phyloP scores from a whole-genome alignment of 306 rosid species.

The Cotoneaster glaucophyllus region DNA sequence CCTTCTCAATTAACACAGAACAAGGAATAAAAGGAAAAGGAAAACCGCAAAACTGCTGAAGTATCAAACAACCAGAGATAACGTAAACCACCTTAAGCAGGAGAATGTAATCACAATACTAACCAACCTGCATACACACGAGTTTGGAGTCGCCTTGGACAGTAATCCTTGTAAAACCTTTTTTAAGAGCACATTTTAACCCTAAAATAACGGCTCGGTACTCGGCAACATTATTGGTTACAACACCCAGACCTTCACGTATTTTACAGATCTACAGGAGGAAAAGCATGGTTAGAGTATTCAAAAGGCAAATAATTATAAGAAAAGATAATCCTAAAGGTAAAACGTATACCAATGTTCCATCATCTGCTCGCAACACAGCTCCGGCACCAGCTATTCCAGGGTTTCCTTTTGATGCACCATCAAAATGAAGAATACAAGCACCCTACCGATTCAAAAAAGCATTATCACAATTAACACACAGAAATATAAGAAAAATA shows the following conservation, averaged over 20 bases:
- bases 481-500: not conserved
- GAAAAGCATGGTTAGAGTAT: slow-evolving; percentile 28
- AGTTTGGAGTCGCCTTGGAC: slow-evolving; percentile 90
- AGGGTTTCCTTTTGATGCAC: slow-evolving; percentile 90
- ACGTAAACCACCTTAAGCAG: not conserved
- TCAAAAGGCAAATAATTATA: not conserved
- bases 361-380: slow-evolving; percentile 65
- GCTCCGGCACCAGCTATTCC: slow-evolving; percentile 96
- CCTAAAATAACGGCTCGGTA: slow-evolving; percentile 86
- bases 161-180: slow-evolving; percentile 56
- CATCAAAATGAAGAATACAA: slow-evolving; percentile 74
- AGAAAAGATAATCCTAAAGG: not conserved
- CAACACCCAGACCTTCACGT: slow-evolving; percentile 79
- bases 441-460: slow-evolving; percentile 34
- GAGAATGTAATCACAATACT: not conserved
- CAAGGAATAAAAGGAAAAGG: not conserved
- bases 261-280: slow-evolving; percentile 59
- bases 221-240: slow-evolving; percentile 85
- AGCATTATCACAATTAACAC: not conserved
- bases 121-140: slow-evolving; percentile 86
- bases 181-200: slow-evolving; percentile 69
- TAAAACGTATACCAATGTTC: slow-evolving; percentile 59
- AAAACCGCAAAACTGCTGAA: not conserved
- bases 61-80: not conserved
- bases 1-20: slow-evolving; percentile 7